Evolutionary conservation across 2,329 filamentous ascomycete genomes (phyloP).

Genomic region (Eutypa lata): DNA sequence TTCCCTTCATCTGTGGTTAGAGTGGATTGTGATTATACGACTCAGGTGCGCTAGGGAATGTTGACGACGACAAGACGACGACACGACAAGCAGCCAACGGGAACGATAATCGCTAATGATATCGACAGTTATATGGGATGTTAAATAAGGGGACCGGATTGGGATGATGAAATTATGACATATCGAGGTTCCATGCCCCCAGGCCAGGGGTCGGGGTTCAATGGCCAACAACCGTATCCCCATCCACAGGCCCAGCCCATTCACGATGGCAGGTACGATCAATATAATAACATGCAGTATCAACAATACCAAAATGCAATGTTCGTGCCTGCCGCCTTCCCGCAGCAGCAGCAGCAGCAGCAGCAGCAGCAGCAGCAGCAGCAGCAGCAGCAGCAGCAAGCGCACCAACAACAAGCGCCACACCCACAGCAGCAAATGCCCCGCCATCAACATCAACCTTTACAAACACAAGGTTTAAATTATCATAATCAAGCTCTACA

Average conservation of each 20-base stretch:
- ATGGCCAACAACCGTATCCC: constrained; percentile 23
- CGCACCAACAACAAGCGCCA: constrained; percentile 6
- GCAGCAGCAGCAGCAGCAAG: constrained; percentile 16
- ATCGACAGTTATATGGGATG: not conserved
- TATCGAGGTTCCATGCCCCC: constrained; percentile 29
- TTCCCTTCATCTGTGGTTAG: too few species aligned
- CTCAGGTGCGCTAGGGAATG: too few species aligned
- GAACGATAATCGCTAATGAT: not conserved
- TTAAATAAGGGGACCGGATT: constrained; percentile 5
- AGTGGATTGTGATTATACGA: too few species aligned
- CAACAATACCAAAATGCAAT: constrained; percentile 18
- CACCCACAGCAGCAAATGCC: constrained; percentile 20
- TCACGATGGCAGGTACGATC: constrained; percentile 21
- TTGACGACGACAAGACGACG: not conserved
- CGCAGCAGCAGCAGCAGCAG: constrained; percentile 12
- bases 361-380: constrained; percentile 23
- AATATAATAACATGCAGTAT: constrained; percentile 24
- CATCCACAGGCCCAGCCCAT: constrained; percentile 11
- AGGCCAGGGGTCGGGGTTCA: constrained; percentile 27
- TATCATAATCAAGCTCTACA: constrained; percentile 19
- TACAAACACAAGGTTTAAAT: constrained; percentile 27
- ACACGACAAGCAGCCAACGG: not conserved
- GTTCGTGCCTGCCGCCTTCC: constrained; percentile 12
- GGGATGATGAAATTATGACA: constrained; percentile 31
- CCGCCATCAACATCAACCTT: constrained; percentile 10